A percentile compares a stretch with the other conserved stretches of the same genome.
phyloP scores from a whole-genome alignment of 2,329 filamentous ascomycete genomes.

The Thielaviopsis punctulata region DNA sequence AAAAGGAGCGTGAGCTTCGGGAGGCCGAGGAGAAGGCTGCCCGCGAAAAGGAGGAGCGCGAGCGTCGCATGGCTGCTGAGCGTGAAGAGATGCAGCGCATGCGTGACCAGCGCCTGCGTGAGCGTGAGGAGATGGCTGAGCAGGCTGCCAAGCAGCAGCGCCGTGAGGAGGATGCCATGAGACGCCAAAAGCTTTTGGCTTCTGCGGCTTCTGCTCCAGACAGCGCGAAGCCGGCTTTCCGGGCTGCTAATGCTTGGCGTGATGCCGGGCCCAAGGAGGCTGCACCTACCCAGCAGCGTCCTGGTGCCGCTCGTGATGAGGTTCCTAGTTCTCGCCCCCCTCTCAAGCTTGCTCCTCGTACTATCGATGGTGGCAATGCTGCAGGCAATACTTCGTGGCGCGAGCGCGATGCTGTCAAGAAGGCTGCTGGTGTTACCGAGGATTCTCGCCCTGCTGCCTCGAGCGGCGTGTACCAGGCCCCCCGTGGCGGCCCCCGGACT shows the following conservation, averaged over 20 bases:
- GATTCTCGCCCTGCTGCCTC: constrained; percentile 17
- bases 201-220: constrained; percentile 8
- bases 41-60: constrained; percentile 74
- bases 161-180: constrained; percentile 77
- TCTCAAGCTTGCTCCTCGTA: neutral
- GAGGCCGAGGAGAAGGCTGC: constrained; percentile 76
- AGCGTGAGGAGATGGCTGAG: constrained; percentile 50
- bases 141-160: constrained; percentile 54
- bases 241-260: neutral
- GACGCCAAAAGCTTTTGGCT: constrained; percentile 40
- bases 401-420: constrained; percentile 21
- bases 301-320: neutral
- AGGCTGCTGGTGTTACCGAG: constrained; percentile 20
- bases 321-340: neutral
- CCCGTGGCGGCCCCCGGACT: neutral
- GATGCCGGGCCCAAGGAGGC: neutral
- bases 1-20: constrained; percentile 56
- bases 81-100: constrained; percentile 49
- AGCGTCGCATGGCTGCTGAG: constrained; percentile 62
- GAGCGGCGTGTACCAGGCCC: constrained; percentile 13
- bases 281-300: neutral
- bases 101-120: constrained; percentile 48
- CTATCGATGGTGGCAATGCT: neutral
- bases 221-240: neutral
- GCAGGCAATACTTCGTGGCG: constrained; percentile 26